Conservation (phyloP, 2,329 filamentous ascomycete species). For the Orbilia quercus region DNA sequence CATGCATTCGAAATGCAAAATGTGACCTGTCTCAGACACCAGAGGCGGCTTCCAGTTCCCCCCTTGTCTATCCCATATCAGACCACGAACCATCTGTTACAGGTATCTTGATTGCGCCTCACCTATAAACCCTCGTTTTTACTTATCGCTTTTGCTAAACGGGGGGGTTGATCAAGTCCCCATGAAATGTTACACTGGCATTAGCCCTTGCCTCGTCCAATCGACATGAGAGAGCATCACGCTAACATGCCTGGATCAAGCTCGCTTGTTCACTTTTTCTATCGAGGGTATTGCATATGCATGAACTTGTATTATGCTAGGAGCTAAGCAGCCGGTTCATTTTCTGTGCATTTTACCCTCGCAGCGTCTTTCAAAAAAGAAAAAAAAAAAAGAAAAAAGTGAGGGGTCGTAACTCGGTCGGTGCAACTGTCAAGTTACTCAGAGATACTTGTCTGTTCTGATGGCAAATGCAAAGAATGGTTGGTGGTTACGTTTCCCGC, state of each 20-base stretch:
- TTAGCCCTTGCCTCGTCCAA: conserved; percentile 5
- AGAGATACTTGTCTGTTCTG: conserved; percentile 3
- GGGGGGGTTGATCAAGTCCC: no score
- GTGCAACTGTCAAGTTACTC: conserved; percentile 19
- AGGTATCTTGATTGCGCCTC: no score
- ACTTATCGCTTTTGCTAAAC: conserved; percentile 14
- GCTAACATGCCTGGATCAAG: not conserved
- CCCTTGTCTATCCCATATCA: not conserved
- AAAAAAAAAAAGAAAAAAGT: no score
- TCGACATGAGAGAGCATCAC: not conserved
- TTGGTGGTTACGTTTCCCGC: not conserved
- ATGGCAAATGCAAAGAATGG: not conserved
- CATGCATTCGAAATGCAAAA: conserved; percentile 4
- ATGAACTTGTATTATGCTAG: not conserved
- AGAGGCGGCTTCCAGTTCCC: not conserved
- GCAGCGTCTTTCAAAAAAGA: not conserved
- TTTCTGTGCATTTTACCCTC: not conserved
- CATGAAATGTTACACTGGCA: not conserved
- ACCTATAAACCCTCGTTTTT: not conserved
- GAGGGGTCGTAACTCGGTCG: conserved; percentile 1
- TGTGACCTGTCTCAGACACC: not conserved
- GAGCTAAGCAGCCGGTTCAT: not conserved
- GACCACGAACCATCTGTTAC: no score
- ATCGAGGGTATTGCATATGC: not conserved
- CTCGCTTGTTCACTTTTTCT: not conserved